phyloP scores from a whole-genome alignment of 2,329 filamentous ascomycete genomes.

The Calonectria fujianensis region DNA sequence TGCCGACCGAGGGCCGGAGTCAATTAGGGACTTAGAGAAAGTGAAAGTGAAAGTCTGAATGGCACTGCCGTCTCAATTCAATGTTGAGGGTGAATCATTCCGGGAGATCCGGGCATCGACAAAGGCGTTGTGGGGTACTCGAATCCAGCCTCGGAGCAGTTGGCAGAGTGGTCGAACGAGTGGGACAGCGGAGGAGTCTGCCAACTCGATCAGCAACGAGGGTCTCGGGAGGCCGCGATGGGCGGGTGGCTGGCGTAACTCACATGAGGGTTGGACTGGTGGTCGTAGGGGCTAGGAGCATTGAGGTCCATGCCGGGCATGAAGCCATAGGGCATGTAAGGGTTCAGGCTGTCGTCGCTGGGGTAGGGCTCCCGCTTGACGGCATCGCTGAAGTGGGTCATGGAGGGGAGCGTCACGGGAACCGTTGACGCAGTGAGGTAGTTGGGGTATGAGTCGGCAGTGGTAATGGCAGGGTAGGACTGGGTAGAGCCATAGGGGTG shows the following conservation, averaged over 20 bases:
- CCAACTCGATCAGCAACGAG: slow-evolving; percentile 69
- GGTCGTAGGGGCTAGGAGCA: slow-evolving; percentile 77
- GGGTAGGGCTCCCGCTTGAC: slow-evolving; percentile 80
- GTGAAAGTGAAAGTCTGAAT: slow-evolving; percentile 23
- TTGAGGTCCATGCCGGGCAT: slow-evolving; percentile 79
- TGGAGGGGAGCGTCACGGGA: slow-evolving; percentile 77
- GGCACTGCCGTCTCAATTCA: slow-evolving; percentile 23
- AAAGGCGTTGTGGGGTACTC: slow-evolving; percentile 82
- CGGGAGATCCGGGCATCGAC: slow-evolving; percentile 83
- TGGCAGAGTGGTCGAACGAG: slow-evolving; percentile 81
- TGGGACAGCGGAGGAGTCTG: slow-evolving; percentile 87
- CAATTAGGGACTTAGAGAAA: slow-evolving; percentile 20
- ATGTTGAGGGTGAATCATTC: slow-evolving; percentile 62
- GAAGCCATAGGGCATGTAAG: slow-evolving; percentile 81
- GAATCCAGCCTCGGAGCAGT: slow-evolving; percentile 77
- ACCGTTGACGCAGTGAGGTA: slow-evolving; percentile 73
- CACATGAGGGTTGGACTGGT: slow-evolving; percentile 84
- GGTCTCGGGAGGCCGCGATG: slow-evolving; percentile 61
- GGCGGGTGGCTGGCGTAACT: slow-evolving; percentile 70
- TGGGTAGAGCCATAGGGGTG: slow-evolving; percentile 74
- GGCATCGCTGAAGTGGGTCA: slow-evolving; percentile 78
- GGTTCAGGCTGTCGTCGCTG: slow-evolving; percentile 76
- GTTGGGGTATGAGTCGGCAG: slow-evolving; percentile 71
- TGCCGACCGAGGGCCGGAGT: slow-evolving; percentile 10
- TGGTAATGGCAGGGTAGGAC: slow-evolving; percentile 71